Evolutionary conservation across 495 filamentous ascomycete species (phyloP), one percentile per base, ranked within the genome.

Genomic region (Daldinia childiae): DNA sequence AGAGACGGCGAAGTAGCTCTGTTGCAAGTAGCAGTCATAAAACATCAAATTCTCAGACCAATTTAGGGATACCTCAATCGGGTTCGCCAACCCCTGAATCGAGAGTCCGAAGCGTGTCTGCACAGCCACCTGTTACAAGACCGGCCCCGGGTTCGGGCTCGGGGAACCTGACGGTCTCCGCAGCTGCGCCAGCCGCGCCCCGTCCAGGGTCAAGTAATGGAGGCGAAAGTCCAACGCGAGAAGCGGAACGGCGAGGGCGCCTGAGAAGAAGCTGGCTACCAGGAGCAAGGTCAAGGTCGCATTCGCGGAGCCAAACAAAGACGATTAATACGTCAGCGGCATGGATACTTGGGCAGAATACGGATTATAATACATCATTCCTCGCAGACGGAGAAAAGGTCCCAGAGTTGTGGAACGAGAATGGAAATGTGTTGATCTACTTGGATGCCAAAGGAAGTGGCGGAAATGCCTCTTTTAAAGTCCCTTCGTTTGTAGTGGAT

Each of bases 331-430:
- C 77, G 24, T 48, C 82, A 17, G 79, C 79, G 19, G 90, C 90
- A 29, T 93, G 91, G 91, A 84, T 86, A 84, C 12, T 80, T 84
- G 58, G 84, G 82, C 59, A 84, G 83, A 87, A 85, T 62, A 82
- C 87, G 7, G 84, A 88, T 24, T 94, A 93, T 59, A 90, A 90
- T 71, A 73, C 87, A 9, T 76, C 83, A 7, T 82, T 84, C 9
- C 74, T 94, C 50, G 69, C 82, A 0, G 82, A 85, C 67, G 88
- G 88, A 12, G 88, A 90, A 51, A 89, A 87, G 81, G 87, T 97
- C 11, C 84, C 89, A 0, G 96, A 98, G 80, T 79, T 99, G 30
- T 98, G 96, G 96, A 90, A 94, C 70, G 91, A 95, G 38, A 75
- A 84, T 45, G 93, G 91, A 19, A 91, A 95, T 75, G 91, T 93